Evolutionary conservation across 352 stramenopile genomes (phyloP), one percentile per base, ranked within the genome.

Genomic region (Globisporangium barbulae): DNA sequence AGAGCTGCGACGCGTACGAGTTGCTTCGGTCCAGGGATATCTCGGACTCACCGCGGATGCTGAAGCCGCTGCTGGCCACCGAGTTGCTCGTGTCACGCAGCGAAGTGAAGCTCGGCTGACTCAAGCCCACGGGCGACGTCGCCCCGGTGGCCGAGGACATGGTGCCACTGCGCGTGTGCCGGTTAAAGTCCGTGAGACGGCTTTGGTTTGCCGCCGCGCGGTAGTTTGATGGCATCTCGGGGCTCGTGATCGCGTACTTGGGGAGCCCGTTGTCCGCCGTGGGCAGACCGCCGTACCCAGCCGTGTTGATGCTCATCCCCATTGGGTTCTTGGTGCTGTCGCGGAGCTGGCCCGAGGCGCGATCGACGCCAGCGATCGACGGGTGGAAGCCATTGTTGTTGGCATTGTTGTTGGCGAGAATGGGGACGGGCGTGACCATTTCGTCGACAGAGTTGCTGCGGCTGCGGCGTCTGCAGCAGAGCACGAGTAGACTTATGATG

Each of bases 221-320:
- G 22, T 69, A 69, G 35, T 42, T 63, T 0, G 63, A 21, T 0
- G 63, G 63, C 63, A 69, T 69, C 35, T 63, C 63, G 47, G 63
- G 63, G 8, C 63, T 69, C 48, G 63, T 69, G 63, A 69, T 28
- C 47, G 63, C 47, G 57, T 69, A 67, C 53, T 67, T 61, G 2
- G 61, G 61, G 41, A 67, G 17, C 2, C 61, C 61, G 44, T 45
- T 63, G 7, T 62, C 61, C 9, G 35, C 10, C 10, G 47, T 42
- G 0, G 61, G 56, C 17, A 64, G 48, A 4, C 63, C 63, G 19
- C 31, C 63, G 50, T 60, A 59, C 0, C 55, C 63, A 9, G 39
- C 17, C 19, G 56, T 63, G 54, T 59, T 53, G 45, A 63, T 53
- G 17, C 59, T 64, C 8, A 64, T n/a, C 47, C 33, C 47, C 22